Evolutionary conservation across 2,329 filamentous ascomycete genomes (phyloP).

Genomic region (Claviceps sp.): DNA sequence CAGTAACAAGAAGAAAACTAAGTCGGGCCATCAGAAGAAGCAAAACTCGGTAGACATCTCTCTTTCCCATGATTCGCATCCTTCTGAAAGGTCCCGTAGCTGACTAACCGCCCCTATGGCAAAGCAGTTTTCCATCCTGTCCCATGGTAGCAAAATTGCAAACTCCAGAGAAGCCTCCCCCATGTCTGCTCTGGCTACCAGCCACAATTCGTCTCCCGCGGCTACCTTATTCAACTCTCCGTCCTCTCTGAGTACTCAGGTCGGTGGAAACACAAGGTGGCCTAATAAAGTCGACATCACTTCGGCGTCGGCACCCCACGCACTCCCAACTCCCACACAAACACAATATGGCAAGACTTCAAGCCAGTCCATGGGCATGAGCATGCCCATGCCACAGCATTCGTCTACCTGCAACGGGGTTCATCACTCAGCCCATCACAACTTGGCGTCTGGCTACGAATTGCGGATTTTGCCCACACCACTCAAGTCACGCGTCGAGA

Average conservation of each 20-base stretch:
- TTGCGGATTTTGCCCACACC: conserved; percentile 55
- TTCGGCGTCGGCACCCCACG: conserved; percentile 12
- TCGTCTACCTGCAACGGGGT: conserved; percentile 15
- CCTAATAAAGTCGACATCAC: conserved; percentile 16
- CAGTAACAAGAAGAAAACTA: conserved; percentile 9
- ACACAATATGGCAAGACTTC: conserved; percentile 13
- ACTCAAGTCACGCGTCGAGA: conserved; percentile 84
- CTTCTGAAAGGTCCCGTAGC: not conserved
- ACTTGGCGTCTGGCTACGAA: conserved; percentile 23
- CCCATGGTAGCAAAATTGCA: conserved; percentile 31
- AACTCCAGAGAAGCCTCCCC: conserved; percentile 42
- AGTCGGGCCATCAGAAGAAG: conserved; percentile 22
- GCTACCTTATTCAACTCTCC: conserved; percentile 32
- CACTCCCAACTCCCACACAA: conserved; percentile 13
- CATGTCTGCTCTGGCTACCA: conserved; percentile 35
- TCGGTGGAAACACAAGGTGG: conserved; percentile 23
- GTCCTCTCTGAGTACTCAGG: conserved; percentile 27
- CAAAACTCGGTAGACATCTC: conserved; percentile 24
- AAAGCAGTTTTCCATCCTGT: conserved; percentile 38
- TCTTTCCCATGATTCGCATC: conserved; percentile 5
- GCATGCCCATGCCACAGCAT: conserved; percentile 12
- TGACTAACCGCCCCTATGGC: conserved; percentile 14
- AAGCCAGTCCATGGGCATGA: conserved; percentile 5
- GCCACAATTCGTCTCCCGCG: conserved; percentile 39
- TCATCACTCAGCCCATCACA: conserved; percentile 11